A percentile compares a stretch with the other conserved stretches of the same genome.
Evolutionary conservation across 306 rosid genomes (phyloP).

Genomic region (Myrica gale): DNA sequence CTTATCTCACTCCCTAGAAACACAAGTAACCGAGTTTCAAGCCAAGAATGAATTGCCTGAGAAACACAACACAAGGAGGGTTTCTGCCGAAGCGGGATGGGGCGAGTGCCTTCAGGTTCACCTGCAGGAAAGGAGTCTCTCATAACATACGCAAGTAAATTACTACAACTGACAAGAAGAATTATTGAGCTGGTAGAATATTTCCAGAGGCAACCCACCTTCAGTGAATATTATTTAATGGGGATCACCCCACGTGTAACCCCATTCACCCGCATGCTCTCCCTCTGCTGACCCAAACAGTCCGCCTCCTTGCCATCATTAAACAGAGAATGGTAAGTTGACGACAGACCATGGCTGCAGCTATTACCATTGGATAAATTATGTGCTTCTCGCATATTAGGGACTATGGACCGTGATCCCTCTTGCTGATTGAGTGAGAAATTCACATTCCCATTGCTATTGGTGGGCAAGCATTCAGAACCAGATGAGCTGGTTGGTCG

Average conservation of each 20-base stretch:
- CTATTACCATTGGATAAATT: conserved; percentile 31
- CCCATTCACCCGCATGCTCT: conserved; percentile 44
- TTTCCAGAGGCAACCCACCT: conserved; percentile 29
- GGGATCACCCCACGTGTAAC: conserved; percentile 46
- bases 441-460: conserved; percentile 33
- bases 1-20: conserved; percentile 29
- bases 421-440: conserved; percentile 37
- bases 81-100: conserved; percentile 32
- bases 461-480: conserved; percentile 19
- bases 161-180: background rate
- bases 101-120: conserved; percentile 35
- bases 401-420: conserved; percentile 29
- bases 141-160: conserved; percentile 23
- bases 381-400: conserved; percentile 30
- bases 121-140: conserved; percentile 39
- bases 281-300: conserved; percentile 44
- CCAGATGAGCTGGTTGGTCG: conserved; percentile 23
- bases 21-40: conserved; percentile 35
- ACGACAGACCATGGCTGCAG: conserved; percentile 33
- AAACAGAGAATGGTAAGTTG: conserved; percentile 39
- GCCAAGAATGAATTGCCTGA: conserved; percentile 98
- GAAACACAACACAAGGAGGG: conserved; percentile 38
- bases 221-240: conserved; percentile 36
- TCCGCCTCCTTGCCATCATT: conserved; percentile 36
- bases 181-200: conserved; percentile 20